phyloP scores from a whole-genome alignment of 1,284 basidiomycete genomes.

The Hemileccinum hortonii region DNA sequence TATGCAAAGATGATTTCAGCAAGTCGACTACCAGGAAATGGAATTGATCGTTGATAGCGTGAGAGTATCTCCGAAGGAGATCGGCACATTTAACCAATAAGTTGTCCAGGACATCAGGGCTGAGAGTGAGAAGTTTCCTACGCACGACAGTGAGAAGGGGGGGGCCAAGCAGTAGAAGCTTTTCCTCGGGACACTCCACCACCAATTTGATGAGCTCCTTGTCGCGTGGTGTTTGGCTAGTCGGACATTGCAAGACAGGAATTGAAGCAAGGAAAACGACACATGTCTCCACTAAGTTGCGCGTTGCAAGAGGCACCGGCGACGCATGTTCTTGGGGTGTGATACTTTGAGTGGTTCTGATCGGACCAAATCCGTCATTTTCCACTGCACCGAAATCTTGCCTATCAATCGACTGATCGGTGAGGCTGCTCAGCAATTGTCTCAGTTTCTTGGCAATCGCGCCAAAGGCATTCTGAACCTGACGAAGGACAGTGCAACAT shows the following conservation, averaged over 20 bases:
- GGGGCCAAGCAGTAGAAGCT: constrained; percentile 58
- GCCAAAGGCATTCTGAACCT: constrained; percentile 60
- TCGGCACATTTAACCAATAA: constrained; percentile 56
- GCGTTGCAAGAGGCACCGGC: constrained; percentile 20
- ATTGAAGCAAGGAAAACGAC: constrained; percentile 54
- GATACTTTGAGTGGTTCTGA: constrained; percentile 43
- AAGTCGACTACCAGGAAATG: constrained; percentile 60
- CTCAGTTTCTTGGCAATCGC: constrained; percentile 41
- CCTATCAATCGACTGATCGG: constrained; percentile 21
- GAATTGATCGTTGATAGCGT: constrained; percentile 54
- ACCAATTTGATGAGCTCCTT: constrained; percentile 62
- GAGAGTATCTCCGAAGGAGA: constrained; percentile 58
- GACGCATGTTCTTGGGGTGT: constrained; percentile 19
- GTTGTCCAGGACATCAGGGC: constrained; percentile 46
- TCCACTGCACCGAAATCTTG: constrained; percentile 37
- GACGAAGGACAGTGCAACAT: not conserved
- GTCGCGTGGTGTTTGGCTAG: constrained; percentile 61
- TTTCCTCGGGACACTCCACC: constrained; percentile 48
- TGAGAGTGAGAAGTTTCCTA: constrained; percentile 55
- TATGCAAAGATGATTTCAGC: constrained; percentile 60
- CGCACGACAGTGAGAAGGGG: constrained; percentile 57
- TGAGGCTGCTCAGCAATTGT: constrained; percentile 33
- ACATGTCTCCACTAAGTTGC: constrained; percentile 46
- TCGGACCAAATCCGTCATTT: constrained; percentile 67
- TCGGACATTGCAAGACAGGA: constrained; percentile 59